Evolutionary conservation across 1,284 basidiomycete species (phyloP).

Genomic region (Gomphus bonarii): DNA sequence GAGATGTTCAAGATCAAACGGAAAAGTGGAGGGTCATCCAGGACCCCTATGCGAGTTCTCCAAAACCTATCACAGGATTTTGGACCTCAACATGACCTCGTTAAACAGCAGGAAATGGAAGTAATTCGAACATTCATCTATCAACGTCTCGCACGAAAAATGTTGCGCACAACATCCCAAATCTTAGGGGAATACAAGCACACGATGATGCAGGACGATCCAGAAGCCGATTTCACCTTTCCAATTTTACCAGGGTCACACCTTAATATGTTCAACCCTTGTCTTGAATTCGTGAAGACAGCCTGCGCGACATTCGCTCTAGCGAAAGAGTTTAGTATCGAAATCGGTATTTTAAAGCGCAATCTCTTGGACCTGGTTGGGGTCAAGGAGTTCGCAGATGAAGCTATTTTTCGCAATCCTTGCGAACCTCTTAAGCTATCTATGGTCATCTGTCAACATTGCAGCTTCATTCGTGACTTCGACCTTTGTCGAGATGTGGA

Average conservation of each 20-base stretch:
- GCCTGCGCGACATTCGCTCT: slow-evolving; percentile 75
- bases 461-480: slow-evolving; percentile 84
- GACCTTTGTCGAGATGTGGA: slow-evolving; percentile 94
- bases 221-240: slow-evolving; percentile 55
- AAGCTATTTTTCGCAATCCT: slow-evolving; percentile 84
- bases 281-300: slow-evolving; percentile 88
- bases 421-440: slow-evolving; percentile 85
- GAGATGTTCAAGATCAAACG: slow-evolving; percentile 78
- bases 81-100: slow-evolving; percentile 52
- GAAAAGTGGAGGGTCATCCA: slow-evolving; percentile 42
- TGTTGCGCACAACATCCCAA: slow-evolving; percentile 64
- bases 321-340: slow-evolving; percentile 70
- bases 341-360: slow-evolving; percentile 83
- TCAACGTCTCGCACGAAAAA: slow-evolving; percentile 72
- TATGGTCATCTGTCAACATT: slow-evolving; percentile 86
- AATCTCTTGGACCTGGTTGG: slow-evolving; percentile 86
- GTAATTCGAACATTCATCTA: slow-evolving; percentile 67
- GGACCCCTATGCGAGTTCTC: slow-evolving; percentile 70
- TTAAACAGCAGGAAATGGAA: slow-evolving; percentile 63
- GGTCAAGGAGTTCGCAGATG: slow-evolving; percentile 79
- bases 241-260: slow-evolving; percentile 85
- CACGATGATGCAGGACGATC: slow-evolving; percentile 43
- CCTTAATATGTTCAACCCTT: slow-evolving; percentile 63
- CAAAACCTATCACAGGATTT: slow-evolving; percentile 54
- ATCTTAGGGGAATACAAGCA: slow-evolving; percentile 60